phyloP scores from a whole-genome alignment of 306 rosid species.

The Acacia crassicarpa region DNA sequence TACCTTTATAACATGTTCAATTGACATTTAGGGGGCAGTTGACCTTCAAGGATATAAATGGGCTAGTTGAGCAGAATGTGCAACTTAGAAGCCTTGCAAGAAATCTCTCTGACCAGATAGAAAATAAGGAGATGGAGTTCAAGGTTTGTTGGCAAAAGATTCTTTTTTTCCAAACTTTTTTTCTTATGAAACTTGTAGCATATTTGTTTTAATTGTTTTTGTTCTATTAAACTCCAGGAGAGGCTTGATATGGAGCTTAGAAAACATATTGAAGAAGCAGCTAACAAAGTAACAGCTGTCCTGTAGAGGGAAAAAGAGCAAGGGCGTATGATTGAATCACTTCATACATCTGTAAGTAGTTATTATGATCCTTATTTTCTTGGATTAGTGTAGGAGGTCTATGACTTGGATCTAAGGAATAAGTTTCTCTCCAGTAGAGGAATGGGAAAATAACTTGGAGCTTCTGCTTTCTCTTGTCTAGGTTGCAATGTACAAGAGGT shows the following conservation, averaged over 20 bases:
- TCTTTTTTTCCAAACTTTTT: background rate
- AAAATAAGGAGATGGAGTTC: slow-evolving; percentile 67
- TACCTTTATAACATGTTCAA: slow-evolving; percentile 1
- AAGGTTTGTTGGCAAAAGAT: slow-evolving; percentile 51
- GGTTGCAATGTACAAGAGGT: slow-evolving; percentile 93
- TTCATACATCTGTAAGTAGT: slow-evolving; percentile 79
- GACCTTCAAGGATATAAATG: slow-evolving; percentile 95
- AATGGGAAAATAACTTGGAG: background rate
- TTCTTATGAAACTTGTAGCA: too few relatives aligned
- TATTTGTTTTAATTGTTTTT: slow-evolving; percentile 10
- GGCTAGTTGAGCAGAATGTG: slow-evolving; percentile 88
- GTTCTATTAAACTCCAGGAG: slow-evolving; percentile 52
- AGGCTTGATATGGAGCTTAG: slow-evolving; percentile 74
- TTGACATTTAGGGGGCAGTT: slow-evolving; percentile 53
- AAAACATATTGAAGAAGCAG: slow-evolving; percentile 72
- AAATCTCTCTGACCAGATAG: slow-evolving; percentile 75
- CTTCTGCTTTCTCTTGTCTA: slow-evolving; percentile 32
- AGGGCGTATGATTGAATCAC: slow-evolving; percentile 90
- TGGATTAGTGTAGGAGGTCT: background rate
- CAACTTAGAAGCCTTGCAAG: slow-evolving; percentile 92
- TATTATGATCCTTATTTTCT: background rate
- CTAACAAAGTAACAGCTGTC: slow-evolving; percentile 80
- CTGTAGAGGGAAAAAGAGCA: slow-evolving; percentile 91
- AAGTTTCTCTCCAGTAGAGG: background rate
- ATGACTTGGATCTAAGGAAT: background rate